Base-by-base conservation (phyloP, 2,329 filamentous ascomycete genomes). In the Verticillium nonalfalfae region DNA sequence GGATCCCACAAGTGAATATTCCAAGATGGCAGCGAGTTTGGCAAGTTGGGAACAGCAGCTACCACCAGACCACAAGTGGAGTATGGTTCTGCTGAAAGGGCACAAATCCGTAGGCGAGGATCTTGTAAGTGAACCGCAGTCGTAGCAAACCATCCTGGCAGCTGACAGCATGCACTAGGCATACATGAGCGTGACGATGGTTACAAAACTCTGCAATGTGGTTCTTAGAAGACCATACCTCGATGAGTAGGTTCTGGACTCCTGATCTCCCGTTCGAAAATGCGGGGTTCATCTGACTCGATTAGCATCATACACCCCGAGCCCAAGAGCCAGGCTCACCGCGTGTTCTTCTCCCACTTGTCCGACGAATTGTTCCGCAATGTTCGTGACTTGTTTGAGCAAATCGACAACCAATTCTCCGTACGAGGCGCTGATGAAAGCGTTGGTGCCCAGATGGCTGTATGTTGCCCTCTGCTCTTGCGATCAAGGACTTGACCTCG, bases 161-260 rank as follows among this genome's bases (percentile, higher is more conserved):
- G 15, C 55, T 54, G 18, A 34, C 64, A 66, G 38, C 67, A 59
- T 15, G 4, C 7, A 13, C 10, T 45, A 83, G 81, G 81, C 79
- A 1, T 85, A 85, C 67, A 74, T 85, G 11, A 79, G 79, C 52
- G 77, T 84, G 5, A 84, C 82, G 4, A 84, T 84, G 74, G 79
- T 82, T 60, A 77, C 81, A 1, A 77, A 82, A 3, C 76, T 85
- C 5, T 85, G 82, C 68, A 83, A 85, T 61, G 84, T 85, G 60
- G 78, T 85, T 14, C 71, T 84, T 26, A 78, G 83, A 18, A 80
- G 81, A 60, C 77, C 81, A n/a, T 84, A 84, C 66, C 67, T 85
- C 54, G 72, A 76, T 56, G 78, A 83, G 81, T 84, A 71, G 58
- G 77, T 65, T 14, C 15, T 5, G 26, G 5, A 31, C 26, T 31